These are phyloP conservation scores for Wilhelminamyces savonicus DNA, from an alignment of 805 yeast genomes.

Conservation along the genomic window DNA sequence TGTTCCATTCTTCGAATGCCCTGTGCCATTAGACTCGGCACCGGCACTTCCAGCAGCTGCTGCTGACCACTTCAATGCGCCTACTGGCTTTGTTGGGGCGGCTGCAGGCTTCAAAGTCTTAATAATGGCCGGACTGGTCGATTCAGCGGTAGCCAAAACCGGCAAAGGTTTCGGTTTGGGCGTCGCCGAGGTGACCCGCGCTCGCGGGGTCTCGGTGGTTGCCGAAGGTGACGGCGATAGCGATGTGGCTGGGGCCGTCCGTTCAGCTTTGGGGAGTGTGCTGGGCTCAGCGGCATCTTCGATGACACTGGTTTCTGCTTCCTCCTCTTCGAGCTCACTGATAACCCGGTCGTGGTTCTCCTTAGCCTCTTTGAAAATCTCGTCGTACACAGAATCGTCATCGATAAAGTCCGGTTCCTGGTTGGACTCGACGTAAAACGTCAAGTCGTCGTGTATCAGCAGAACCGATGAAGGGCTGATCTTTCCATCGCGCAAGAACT, in stretches of 20 bases:
- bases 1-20: slow-evolving; percentile 5
- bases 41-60: slow-evolving; percentile 46
- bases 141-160: slow-evolving; percentile 27
- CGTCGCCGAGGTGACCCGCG: no score
- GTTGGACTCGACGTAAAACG: slow-evolving; percentile 28
- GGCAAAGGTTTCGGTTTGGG: no score
- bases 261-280: no score
- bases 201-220: no score
- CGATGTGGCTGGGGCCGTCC: no score
- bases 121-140: slow-evolving; percentile 33
- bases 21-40: no score
- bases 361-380: slow-evolving; percentile 17
- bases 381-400: slow-evolving; percentile 37
- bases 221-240: no score
- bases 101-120: slow-evolving; percentile 49
- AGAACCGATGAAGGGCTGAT: slow-evolving; percentile 9
- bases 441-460: slow-evolving; percentile 34
- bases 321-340: no score
- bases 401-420: slow-evolving; percentile 32
- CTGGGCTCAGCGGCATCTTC: no score
- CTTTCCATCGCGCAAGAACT: slow-evolving; percentile 17
- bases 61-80: slow-evolving; percentile 51
- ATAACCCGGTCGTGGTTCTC: no score
- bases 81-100: slow-evolving; percentile 47
- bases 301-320: no score